These are phyloP conservation scores for Orobanche coerulescens DNA, from an alignment of 257 asterid genomes.

Conservation along the genomic window DNA sequence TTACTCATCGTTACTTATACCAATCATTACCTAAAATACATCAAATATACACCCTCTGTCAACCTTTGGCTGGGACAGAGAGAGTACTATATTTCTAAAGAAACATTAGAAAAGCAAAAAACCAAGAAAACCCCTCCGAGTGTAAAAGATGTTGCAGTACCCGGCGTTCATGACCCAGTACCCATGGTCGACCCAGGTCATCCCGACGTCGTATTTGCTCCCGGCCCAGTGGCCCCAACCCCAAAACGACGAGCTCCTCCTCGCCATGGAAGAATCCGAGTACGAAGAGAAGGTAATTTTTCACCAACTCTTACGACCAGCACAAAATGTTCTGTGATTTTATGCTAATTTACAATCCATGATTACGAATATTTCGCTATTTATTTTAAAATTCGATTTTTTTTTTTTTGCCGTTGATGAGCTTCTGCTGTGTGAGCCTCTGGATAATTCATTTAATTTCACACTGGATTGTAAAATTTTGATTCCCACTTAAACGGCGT, in stretches of 20 bases:
- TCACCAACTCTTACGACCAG: background rate
- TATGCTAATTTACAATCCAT: background rate
- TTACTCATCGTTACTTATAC: too few relatives aligned
- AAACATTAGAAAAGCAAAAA: background rate
- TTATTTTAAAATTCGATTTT: background rate
- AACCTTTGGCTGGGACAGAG: too few relatives aligned
- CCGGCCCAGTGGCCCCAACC: constrained; percentile 91
- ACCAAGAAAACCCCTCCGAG: background rate
- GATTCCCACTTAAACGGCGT: too few relatives aligned
- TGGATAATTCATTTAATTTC: background rate
- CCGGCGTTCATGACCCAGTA: constrained; percentile 76
- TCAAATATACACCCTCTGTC: too few relatives aligned
- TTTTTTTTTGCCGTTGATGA: background rate
- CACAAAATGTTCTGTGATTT: background rate
- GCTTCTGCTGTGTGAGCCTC: background rate
- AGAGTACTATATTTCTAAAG: background rate
- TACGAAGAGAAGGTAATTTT: constrained; percentile 72
- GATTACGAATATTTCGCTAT: background rate
- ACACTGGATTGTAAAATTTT: too few relatives aligned
- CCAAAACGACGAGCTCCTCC: constrained; percentile 73
- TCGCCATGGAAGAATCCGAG: constrained; percentile 82
- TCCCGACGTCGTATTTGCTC: constrained; percentile 76
- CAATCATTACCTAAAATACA: too few relatives aligned
- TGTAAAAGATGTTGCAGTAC: constrained; percentile 60
- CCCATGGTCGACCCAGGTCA: constrained; percentile 68